Conservation (phyloP, 106 monocot genomes). For the Vanilla planifolia region DNA sequence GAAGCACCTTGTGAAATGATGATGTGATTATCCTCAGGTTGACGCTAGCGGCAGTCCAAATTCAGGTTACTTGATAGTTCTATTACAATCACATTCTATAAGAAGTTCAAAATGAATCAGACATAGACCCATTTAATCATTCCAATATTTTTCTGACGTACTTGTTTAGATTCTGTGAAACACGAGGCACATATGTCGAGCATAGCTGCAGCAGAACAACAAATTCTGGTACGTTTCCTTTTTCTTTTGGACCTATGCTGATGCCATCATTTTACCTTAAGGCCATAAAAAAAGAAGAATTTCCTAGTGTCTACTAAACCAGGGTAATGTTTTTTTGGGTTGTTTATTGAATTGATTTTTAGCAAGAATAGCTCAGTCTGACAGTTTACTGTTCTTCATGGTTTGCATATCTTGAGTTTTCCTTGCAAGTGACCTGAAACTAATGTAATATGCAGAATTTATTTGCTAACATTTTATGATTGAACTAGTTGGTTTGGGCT, state of each 20-base stretch:
- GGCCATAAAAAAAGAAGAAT: neutral
- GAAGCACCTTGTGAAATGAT: neutral
- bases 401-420: too few relatives aligned
- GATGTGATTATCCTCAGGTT: conserved; percentile 41
- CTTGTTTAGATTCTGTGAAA: conserved; percentile 44
- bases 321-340: too few relatives aligned
- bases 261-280: conserved; percentile 1
- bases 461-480: too few relatives aligned
- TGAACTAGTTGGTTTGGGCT: too few relatives aligned
- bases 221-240: conserved; percentile 66
- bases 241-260: neutral
- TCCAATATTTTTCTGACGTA: neutral
- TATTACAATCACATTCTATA: neutral
- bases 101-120: neutral
- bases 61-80: conserved; percentile 35
- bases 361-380: too few relatives aligned
- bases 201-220: conserved; percentile 78
- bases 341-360: too few relatives aligned
- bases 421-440: too few relatives aligned
- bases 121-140: neutral
- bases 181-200: conserved; percentile 46
- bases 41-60: conserved; percentile 29
- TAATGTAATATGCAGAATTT: too few relatives aligned
- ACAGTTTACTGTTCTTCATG: too few relatives aligned
- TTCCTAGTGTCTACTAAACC: too few relatives aligned